Base-by-base conservation (phyloP, 345 rosid species). In the Cardamine chenopodiifolia region DNA sequence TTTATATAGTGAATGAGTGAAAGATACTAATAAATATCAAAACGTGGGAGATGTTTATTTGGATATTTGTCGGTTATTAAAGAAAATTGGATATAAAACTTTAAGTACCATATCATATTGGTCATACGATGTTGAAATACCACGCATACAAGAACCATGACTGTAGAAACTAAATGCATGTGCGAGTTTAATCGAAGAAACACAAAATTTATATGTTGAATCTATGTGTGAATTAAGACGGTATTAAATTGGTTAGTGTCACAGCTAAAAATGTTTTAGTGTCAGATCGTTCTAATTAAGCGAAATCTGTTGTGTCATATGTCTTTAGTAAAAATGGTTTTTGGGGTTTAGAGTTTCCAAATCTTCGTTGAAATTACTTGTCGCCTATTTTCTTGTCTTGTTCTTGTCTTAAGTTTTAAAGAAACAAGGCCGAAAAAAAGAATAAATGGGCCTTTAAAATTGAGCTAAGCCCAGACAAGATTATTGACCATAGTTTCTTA, bases 381-480 rank as follows among this genome's bases (percentile, higher is more conserved):
- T 42, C 18, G 47, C 8, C 17, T 7, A 42, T 40, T 5, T 39
- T 39, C 6, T 39, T 13, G n/a, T 10, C 44, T 1, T 39, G 7
- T 39, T 37, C 42, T 37, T 37, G 42, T 11, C 12, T 37, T 37
- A 11, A 37, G 42, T 37, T 37, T 12, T 11, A n/a, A n/a, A n/a
- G n/a, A n/a, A n/a, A n/a, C n/a, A n/a, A n/a, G n/a, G n/a, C n/a
- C n/a, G n/a, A n/a, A n/a, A n/a, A n/a, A n/a, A n/a, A n/a, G n/a
- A n/a, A n/a, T n/a, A n/a, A 15, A 28, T 53, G 63, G 69, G 69
- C 76, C 55, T 73, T 28, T 15, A 20, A 3, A 22, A 5, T 7
- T n/a, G 26, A 74, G 59, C 72, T 15, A 34, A 48, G 60, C 61
- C 49, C 54, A 74, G 39, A 10, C 60, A 61, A 66, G 44, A 57